phyloP scores from a whole-genome alignment of 371 early-diverging fungal genomes.

The Smittium culicis region DNA sequence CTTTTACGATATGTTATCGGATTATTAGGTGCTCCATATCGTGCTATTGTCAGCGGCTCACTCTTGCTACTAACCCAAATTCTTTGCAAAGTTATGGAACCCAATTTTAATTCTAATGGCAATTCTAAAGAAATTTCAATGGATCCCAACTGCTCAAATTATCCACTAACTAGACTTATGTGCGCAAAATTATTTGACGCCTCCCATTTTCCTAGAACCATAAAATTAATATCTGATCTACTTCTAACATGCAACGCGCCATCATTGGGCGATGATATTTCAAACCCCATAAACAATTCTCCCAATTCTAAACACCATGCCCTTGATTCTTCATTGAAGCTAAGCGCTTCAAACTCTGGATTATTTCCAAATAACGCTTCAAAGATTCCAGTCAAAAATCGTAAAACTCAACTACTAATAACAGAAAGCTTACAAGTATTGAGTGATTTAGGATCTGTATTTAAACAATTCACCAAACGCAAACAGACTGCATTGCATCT shows the following conservation, averaged over 20 bases:
- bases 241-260: not conserved
- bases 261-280: not conserved
- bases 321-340: too few relatives aligned
- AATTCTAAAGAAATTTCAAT: not conserved
- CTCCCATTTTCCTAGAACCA: constrained; percentile 2
- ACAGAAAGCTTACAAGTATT: not conserved
- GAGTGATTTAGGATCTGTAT: not conserved
- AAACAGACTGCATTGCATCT: not conserved
- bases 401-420: not conserved
- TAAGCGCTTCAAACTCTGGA: too few relatives aligned
- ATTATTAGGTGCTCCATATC: constrained; percentile 6
- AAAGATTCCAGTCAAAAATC: not conserved
- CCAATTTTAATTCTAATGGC: not conserved
- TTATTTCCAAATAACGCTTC: too few relatives aligned
- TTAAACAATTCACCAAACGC: not conserved
- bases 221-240: constrained; percentile 4
- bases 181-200: constrained; percentile 7
- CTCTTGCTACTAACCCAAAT: not conserved
- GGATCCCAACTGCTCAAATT: not conserved
- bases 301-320: not conserved
- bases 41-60: constrained; percentile 8
- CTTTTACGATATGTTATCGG: constrained; percentile 4
- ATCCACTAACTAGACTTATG: constrained; percentile 8
- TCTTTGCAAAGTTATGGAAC: not conserved
- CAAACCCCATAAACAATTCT: not conserved